Percentiles rank a stretch among this genome's conserved stretches.
phyloP scores from a whole-genome alignment of 495 filamentous ascomycete species.

The Penicillium bialowiezense region DNA sequence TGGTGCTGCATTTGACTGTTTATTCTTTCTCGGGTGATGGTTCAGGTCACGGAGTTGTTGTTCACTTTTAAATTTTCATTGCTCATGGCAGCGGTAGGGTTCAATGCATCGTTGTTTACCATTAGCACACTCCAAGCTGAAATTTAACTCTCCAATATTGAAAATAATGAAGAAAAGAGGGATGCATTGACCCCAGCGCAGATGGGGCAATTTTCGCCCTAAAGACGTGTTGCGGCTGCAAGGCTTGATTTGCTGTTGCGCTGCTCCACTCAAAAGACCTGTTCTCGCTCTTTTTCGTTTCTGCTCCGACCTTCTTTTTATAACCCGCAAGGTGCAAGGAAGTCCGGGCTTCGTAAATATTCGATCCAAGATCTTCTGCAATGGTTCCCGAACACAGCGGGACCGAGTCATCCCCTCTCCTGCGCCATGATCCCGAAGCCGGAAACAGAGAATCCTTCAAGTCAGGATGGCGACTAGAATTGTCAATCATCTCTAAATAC shows the following conservation, averaged over 20 bases:
- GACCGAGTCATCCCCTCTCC: slow-evolving; percentile 1
- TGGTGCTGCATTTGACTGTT: too few relatives aligned
- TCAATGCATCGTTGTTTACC: too few relatives aligned
- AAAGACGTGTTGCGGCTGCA: neutral
- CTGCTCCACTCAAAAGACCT: neutral
- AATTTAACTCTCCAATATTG: too few relatives aligned
- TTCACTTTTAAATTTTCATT: too few relatives aligned
- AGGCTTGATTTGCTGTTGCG: slow-evolving; percentile 3
- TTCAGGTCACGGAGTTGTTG: too few relatives aligned
- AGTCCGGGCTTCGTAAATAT: neutral
- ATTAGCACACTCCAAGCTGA: too few relatives aligned
- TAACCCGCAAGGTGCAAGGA: neutral
- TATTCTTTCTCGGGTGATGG: too few relatives aligned
- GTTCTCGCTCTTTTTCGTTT: neutral
- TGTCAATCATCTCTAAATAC: slow-evolving; percentile 41
- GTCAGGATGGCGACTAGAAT: slow-evolving; percentile 15
- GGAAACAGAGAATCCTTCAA: neutral
- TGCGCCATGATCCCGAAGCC: slow-evolving; percentile 6
- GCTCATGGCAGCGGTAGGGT: too few relatives aligned
- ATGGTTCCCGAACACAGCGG: slow-evolving; percentile 1
- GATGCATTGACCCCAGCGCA: neutral
- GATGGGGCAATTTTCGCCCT: neutral
- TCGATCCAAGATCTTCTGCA: neutral
- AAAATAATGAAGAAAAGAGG: too few relatives aligned
- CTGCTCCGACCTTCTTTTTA: neutral